Evolutionary conservation across 257 asterid genomes (phyloP), one percentile per base, ranked within the genome.

Genomic region (Rhazya stricta): DNA sequence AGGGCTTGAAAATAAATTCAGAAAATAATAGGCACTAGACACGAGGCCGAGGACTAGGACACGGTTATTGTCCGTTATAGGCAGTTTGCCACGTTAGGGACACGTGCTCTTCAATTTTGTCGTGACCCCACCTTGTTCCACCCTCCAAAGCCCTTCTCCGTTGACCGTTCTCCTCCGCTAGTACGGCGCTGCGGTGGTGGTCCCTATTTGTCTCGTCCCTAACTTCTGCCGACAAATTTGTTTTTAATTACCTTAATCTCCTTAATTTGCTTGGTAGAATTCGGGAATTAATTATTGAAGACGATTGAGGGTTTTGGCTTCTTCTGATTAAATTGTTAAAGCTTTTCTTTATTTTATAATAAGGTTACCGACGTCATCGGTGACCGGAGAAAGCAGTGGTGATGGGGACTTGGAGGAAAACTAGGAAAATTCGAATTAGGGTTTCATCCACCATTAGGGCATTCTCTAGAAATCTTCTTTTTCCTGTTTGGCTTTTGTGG

Each of bases 61-160:
- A 54, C 74, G 71, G 82, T 80, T 81, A 86, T 80, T 84, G 89
- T 83, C 90, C 84, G 87, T 83, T 84, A 84, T 84, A 82, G 78
- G 83, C 89, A 86, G 87, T 87, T 87, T 82, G 87, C 84, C 89
- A 82, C 89, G 93, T 83, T 77, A 82, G 90, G 74, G 62, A 78
- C 91, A 87, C 92, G 88, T 86, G 92, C 82, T 82, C 75, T 81
- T 67, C 53, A 50, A 75, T 39, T 71, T 80, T n/a, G 43, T 23
- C 30, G 34, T 43, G 67, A 83, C 76, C 84, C 86, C 82, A 81
- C 86, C 68, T 41, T 4, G 25, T 25, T 0, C 68, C n/a, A 2
- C 5, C 68, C 9, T 7, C 1, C 15, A 6, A 63, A 4, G 46
- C 27, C 45, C 48, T 68, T 23, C 46, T 71, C 88, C 82, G 87